Evolutionary conservation across 768 basidiomycete genomes (phyloP), one percentile per base, ranked within the genome.

Genomic region (Pholiota molesta): DNA sequence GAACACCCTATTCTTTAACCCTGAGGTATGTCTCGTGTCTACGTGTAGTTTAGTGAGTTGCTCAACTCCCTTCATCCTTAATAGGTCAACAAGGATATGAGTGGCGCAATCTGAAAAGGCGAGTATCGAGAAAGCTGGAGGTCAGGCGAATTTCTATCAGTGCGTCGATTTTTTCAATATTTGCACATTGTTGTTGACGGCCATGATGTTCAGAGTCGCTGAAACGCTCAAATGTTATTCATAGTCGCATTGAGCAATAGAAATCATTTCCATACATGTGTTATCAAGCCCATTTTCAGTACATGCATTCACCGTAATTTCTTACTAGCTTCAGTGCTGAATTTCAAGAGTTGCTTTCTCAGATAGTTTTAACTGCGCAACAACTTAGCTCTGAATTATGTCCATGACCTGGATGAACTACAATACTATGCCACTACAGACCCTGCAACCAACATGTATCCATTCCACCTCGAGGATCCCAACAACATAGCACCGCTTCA

Each of bases 1-100:
- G 68, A 95, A 95, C 84, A 83, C 84, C 14, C 82, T 95, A 17
- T 95, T 95, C 82, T 95, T 83, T 79, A 94, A 92, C 73, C 74
- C 86, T 55, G 79, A 85, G 66, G 92, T 91, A 72, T 51, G 87
- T 45, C 44, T 52, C 1, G 5, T 23, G 17, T 17, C 11, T 28
- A 17, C 8, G 26, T 26, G 1, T 26, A 26, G 26, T 17, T 35
- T 31, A 8, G 13, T 28, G n/a, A 28, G 40, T 16, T 16, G 40
- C 10, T 21, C 19, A 11, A 44, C 55, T 35, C 39, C 33, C 5
- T 21, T 49, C 14, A 39, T 53, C 40, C 14, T 35, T 5, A 14
- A 53, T 55, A 91, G 90, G 75, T 75, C 57, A 89, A 91, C 79
- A 90, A 86, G 80, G 83, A 91, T 68, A 74, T 91, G 80, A 92